Evolutionary conservation across 1,139 yeast genomes (phyloP).

Genomic region (Scheffersomyces titani): DNA sequence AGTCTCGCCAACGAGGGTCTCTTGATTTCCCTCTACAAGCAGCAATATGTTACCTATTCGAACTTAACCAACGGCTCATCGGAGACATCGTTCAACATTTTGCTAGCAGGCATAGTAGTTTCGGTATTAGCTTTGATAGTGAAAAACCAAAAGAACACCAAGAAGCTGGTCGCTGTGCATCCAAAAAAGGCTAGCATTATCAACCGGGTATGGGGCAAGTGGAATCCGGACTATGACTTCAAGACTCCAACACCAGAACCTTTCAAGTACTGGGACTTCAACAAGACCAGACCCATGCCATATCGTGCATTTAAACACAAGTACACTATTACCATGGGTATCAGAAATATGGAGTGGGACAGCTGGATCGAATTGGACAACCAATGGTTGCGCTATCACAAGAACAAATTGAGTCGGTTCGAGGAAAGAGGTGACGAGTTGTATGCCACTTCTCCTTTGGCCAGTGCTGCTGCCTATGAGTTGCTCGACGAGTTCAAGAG

Average conservation of each 20-base stretch:
- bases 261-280: constrained; percentile 51
- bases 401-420: constrained; percentile 51
- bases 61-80: constrained; percentile 4
- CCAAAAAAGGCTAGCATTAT: constrained; percentile 16
- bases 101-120: constrained; percentile 3
- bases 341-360: constrained; percentile 57
- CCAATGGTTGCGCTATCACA: constrained; percentile 59
- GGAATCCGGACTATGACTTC: constrained; percentile 53
- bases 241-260: constrained; percentile 51
- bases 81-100: constrained; percentile 3
- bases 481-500: constrained; percentile 52
- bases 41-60: constrained; percentile 5
- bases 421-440: constrained; percentile 47
- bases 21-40: constrained; percentile 5
- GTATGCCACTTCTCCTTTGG: constrained; percentile 53
- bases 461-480: constrained; percentile 59
- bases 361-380: constrained; percentile 68
- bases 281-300: constrained; percentile 55
- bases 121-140: constrained; percentile 1
- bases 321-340: constrained; percentile 64
- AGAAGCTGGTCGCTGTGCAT: background rate
- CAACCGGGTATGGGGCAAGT: constrained; percentile 42
- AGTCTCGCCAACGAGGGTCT: constrained; percentile 2
- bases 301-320: constrained; percentile 64
- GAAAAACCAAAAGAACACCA: background rate